These are phyloP conservation scores for Fomitopsis schrenkii DNA, from an alignment of 1,284 basidiomycete genomes.

Conservation along the genomic window DNA sequence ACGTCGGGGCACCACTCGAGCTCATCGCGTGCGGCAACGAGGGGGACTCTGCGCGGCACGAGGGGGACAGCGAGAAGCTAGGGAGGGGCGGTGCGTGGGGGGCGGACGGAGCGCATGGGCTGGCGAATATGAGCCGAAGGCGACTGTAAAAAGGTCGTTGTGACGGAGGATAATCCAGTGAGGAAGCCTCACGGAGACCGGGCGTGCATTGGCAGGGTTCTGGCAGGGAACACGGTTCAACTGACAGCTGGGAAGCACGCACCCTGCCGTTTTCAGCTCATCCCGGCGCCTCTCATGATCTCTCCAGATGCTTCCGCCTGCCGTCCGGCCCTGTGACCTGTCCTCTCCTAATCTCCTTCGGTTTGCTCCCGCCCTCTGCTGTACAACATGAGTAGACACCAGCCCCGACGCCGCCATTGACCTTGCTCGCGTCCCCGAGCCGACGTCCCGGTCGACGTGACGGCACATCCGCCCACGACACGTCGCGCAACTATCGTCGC, in stretches of 20 bases:
- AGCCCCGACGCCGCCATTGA: background rate
- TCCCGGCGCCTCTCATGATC: background rate
- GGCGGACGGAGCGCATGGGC: background rate
- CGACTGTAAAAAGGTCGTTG: background rate
- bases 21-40: background rate
- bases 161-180: background rate
- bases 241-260: background rate
- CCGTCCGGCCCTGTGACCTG: background rate
- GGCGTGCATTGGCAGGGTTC: background rate
- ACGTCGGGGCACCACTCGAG: background rate
- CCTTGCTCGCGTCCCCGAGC: background rate
- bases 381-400: background rate
- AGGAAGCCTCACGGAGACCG: slow-evolving; percentile 1
- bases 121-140: background rate
- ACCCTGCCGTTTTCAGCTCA: background rate
- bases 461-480: background rate
- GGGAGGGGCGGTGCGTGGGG: background rate
- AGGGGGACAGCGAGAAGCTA: background rate
- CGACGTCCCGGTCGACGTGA: background rate
- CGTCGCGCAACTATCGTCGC: background rate
- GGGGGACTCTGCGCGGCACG: background rate
- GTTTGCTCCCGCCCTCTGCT: background rate
- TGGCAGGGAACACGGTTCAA: background rate
- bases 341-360: background rate
- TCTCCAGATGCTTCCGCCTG: background rate